Percentiles rank a stretch among this genome's conserved stretches.
Evolutionary conservation across 192 early-diverging fungal species (phyloP).

Genomic region (Chytriomyces sp.): DNA sequence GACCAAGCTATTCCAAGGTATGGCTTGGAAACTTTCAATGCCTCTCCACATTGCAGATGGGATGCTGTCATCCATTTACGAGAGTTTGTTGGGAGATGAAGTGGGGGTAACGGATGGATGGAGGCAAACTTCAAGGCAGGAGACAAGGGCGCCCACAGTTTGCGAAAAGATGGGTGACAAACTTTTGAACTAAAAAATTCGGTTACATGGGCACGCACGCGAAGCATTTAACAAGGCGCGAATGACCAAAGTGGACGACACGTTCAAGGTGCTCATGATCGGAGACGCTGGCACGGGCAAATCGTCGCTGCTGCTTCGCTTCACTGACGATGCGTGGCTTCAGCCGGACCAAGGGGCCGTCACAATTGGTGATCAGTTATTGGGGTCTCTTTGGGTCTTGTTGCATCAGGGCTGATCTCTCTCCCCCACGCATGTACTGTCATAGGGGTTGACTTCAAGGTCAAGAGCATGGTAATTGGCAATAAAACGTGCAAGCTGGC

Average conservation of each 20-base stretch:
- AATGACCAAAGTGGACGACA: conserved; percentile 50
- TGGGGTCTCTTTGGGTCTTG: not conserved
- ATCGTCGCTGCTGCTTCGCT: conserved; percentile 87
- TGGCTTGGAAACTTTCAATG: no score
- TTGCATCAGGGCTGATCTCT: not conserved
- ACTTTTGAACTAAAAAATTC: no score
- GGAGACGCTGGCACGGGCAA: conserved; percentile 97
- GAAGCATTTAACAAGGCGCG: not conserved
- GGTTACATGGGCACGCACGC: no score
- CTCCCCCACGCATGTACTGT: not conserved
- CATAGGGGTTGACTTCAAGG: conserved; percentile 96
- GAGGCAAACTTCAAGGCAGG: no score
- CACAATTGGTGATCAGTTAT: conserved; percentile 64
- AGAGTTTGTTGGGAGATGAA: no score
- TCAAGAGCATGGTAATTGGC: conserved; percentile 84
- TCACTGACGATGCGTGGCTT: conserved; percentile 92
- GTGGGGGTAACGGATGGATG: no score
- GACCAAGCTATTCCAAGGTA: no score
- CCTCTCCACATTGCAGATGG: no score
- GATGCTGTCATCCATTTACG: no score
- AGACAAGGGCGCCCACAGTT: no score
- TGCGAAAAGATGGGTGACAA: no score
- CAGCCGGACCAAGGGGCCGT: conserved; percentile 89
- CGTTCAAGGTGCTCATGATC: conserved; percentile 93
- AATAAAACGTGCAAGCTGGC: conserved; percentile 91